Conservation (phyloP, 1,284 basidiomycete species). For the Cystobasidiaceae sp. region DNA sequence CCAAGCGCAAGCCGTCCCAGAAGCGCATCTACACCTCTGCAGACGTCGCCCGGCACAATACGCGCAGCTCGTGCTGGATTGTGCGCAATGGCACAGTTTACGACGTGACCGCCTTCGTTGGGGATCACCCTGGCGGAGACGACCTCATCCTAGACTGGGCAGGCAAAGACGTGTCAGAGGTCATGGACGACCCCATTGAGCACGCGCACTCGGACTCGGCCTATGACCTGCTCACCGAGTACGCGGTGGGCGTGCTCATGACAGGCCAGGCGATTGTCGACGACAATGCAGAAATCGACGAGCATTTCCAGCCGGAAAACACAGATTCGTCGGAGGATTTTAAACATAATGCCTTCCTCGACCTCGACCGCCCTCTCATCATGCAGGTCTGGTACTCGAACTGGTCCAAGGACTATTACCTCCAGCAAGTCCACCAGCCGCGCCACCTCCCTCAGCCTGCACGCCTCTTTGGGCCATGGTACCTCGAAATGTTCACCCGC, state of each 20-base stretch:
- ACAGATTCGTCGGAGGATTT: conserved; percentile 73
- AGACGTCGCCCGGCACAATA: conserved; percentile 62
- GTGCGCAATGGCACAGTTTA: conserved; percentile 67
- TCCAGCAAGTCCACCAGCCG: conserved; percentile 93
- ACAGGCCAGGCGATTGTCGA: conserved; percentile 67
- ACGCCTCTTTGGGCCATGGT: conserved; percentile 73
- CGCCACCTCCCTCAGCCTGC: conserved; percentile 83
- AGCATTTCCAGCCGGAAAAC: conserved; percentile 82
- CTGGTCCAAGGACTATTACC: conserved; percentile 90
- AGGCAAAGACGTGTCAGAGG: conserved; percentile 64
- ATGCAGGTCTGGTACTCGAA: conserved; percentile 76
- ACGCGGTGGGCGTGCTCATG: conserved; percentile 72
- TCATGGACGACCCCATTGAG: conserved; percentile 77
- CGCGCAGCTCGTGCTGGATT: conserved; percentile 65
- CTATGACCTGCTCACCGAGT: conserved; percentile 87
- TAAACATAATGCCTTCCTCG: conserved; percentile 85
- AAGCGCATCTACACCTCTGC: conserved; percentile 59
- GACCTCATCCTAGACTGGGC: conserved; percentile 61
- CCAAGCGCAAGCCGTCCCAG: conserved; percentile 20
- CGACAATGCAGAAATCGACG: conserved; percentile 54
- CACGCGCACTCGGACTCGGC: conserved; percentile 92
- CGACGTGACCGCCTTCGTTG: conserved; percentile 62
- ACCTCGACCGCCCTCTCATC: conserved; percentile 79
- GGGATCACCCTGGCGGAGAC: conserved; percentile 81
- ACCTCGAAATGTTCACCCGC: conserved; percentile 81